Evolutionary conservation across 2,329 filamentous ascomycete genomes (phyloP).

Genomic region (Pleurostoma richardsiae): DNA sequence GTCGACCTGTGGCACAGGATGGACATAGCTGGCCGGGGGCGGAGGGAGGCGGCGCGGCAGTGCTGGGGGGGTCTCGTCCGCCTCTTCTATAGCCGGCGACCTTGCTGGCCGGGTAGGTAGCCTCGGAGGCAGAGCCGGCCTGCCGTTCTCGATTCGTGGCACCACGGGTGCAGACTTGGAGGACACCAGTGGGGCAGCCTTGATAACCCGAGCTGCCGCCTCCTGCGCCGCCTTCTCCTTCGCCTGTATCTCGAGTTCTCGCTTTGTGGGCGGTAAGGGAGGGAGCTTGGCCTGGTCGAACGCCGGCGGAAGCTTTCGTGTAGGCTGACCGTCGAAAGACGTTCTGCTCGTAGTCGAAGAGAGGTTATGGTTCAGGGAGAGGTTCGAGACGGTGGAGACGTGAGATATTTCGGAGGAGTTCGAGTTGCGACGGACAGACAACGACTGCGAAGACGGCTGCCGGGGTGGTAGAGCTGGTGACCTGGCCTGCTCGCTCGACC

Average conservation of each 20-base stretch:
- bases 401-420: slow-evolving; percentile 53
- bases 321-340: slow-evolving; percentile 32
- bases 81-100: slow-evolving; percentile 18
- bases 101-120: slow-evolving; percentile 44
- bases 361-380: slow-evolving; percentile 39
- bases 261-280: slow-evolving; percentile 48
- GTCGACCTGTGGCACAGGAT: slow-evolving; percentile 19
- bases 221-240: slow-evolving; percentile 26
- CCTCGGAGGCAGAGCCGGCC: slow-evolving; percentile 42
- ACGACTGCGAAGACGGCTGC: slow-evolving; percentile 37
- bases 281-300: slow-evolving; percentile 54
- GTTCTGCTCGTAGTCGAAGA: slow-evolving; percentile 44
- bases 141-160: slow-evolving; percentile 22
- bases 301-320: slow-evolving; percentile 49
- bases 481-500: slow-evolving; percentile 25
- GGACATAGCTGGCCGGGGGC: slow-evolving; percentile 23
- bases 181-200: slow-evolving; percentile 23
- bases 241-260: slow-evolving; percentile 46
- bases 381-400: slow-evolving; percentile 46
- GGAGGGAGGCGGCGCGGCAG: slow-evolving; percentile 33
- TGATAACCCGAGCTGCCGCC: slow-evolving; percentile 12
- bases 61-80: slow-evolving; percentile 57
- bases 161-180: slow-evolving; percentile 31
- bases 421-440: slow-evolving; percentile 45
- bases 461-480: slow-evolving; percentile 48